phyloP scores from a whole-genome alignment of 2,329 filamentous ascomycete genomes.

The Ophiosphaerella herpotricha region DNA sequence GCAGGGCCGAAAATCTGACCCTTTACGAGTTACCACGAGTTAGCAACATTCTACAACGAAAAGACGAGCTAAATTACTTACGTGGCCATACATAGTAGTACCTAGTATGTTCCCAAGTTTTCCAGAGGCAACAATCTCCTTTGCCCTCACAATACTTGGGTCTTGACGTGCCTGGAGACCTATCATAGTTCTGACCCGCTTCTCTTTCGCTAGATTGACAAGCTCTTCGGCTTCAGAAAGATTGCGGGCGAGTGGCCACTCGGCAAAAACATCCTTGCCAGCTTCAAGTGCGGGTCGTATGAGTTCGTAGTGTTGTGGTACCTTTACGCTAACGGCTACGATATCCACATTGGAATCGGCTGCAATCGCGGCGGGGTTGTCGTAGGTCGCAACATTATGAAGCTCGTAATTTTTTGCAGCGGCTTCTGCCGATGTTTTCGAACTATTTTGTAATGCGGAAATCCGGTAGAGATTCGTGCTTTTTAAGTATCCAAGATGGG shows the following conservation, averaged over 20 bases:
- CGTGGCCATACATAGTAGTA: constrained; percentile 37
- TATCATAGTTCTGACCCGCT: constrained; percentile 51
- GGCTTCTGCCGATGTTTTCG: constrained; percentile 47
- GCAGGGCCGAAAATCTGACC: constrained; percentile 27
- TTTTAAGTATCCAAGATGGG: constrained; percentile 47
- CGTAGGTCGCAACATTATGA: constrained; percentile 48
- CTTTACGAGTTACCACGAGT: constrained; percentile 5
- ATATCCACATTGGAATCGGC: constrained; percentile 55
- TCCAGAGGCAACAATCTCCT: constrained; percentile 49
- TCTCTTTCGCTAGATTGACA: constrained; percentile 45
- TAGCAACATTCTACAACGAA: not conserved
- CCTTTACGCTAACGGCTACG: constrained; percentile 52
- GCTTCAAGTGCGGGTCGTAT: constrained; percentile 51
- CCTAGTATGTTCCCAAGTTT: constrained; percentile 51
- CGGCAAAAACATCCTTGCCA: constrained; percentile 52
- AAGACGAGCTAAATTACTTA: constrained; percentile 1
- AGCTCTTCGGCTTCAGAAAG: constrained; percentile 51
- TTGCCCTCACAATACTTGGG: constrained; percentile 49
- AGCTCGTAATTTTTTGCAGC: constrained; percentile 48
- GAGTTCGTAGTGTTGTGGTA: constrained; percentile 50
- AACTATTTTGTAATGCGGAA: constrained; percentile 57
- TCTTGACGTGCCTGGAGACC: constrained; percentile 54
- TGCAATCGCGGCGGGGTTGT: constrained; percentile 50
- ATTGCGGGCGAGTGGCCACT: constrained; percentile 55
- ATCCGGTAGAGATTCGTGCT: constrained; percentile 50